Percentiles rank a stretch among this genome's conserved stretches.
These are phyloP conservation scores for Penicillium corylophilum DNA, from an alignment of 2,329 filamentous ascomycete species.

Conservation along the genomic window DNA sequence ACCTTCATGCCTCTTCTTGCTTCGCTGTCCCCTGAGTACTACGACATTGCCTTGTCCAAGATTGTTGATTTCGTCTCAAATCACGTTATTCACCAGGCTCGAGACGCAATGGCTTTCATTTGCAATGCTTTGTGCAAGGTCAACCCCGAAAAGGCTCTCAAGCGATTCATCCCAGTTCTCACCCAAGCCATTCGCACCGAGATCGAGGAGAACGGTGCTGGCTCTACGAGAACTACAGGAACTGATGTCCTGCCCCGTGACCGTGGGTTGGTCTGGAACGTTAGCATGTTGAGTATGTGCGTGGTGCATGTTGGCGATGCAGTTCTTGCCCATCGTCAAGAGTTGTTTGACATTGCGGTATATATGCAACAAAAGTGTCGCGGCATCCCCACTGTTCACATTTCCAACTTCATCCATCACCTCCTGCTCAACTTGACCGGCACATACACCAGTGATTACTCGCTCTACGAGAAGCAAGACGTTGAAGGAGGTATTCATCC, in stretches of 20 bases:
- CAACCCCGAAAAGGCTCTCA: conserved; percentile 88
- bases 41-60: conserved; percentile 88
- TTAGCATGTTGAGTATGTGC: conserved; percentile 96
- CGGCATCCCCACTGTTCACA: conserved; percentile 89
- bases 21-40: conserved; percentile 86
- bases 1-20: conserved; percentile 88
- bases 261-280: conserved; percentile 90
- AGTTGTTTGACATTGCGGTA: conserved; percentile 84
- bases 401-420: conserved; percentile 97
- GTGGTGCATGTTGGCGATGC: conserved; percentile 93
- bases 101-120: conserved; percentile 98
- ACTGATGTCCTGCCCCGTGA: conserved; percentile 91
- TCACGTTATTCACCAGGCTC: conserved; percentile 93
- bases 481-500: conserved; percentile 70
- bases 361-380: conserved; percentile 98
- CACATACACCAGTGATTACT: conserved; percentile 88
- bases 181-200: conserved; percentile 91
- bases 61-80: conserved; percentile 86
- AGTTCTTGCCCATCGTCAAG: conserved; percentile 82
- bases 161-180: conserved; percentile 84
- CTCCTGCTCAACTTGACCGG: conserved; percentile 90
- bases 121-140: conserved; percentile 95
- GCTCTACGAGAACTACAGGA: conserved; percentile 89
- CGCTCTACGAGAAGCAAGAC: conserved; percentile 78
- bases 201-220: conserved; percentile 94